A percentile compares a stretch with the other conserved stretches of the same genome.
Evolutionary conservation across 345 rosid species (phyloP).

Genomic region (Mercurialis annua): DNA sequence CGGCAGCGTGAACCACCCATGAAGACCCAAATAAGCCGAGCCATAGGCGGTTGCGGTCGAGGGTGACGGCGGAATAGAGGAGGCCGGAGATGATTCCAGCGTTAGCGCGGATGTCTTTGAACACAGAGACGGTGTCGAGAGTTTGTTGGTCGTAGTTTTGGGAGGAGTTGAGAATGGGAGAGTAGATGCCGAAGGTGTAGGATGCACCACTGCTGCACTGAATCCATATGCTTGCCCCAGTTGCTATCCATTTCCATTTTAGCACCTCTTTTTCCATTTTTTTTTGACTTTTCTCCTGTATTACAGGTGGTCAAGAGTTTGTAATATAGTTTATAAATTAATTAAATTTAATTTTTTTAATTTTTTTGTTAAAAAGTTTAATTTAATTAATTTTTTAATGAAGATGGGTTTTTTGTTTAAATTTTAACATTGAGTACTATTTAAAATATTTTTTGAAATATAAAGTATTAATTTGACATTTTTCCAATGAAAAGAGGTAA

Average conservation of each 20-base stretch:
- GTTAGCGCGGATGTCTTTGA: conserved; percentile 93
- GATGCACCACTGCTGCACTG: conserved; percentile 66
- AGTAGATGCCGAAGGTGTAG: conserved; percentile 82
- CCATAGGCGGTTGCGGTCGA: conserved; percentile 15
- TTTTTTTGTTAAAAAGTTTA: too few species aligned
- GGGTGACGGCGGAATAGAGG: conserved; percentile 53
- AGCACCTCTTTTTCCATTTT: conserved; percentile 9
- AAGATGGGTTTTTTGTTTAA: too few species aligned
- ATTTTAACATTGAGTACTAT: too few species aligned
- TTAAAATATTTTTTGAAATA: too few species aligned
- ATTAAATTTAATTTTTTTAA: too few species aligned
- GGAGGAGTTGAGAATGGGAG: conserved; percentile 62
- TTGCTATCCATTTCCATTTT: conserved; percentile 58
- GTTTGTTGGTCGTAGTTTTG: conserved; percentile 85
- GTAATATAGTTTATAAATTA: too few species aligned
- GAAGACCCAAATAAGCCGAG: conserved; percentile 38
- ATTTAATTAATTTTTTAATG: too few species aligned
- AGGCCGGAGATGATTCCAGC: conserved; percentile 75
- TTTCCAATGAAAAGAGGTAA: too few species aligned
- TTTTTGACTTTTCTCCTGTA: background rate
- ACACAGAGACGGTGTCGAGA: conserved; percentile 94
- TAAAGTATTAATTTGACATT: too few species aligned
- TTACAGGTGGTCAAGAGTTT: too few species aligned
- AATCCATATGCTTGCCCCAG: conserved; percentile 84
- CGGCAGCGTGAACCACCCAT: conserved; percentile 65